Percentiles rank a stretch among this genome's conserved stretches.
Evolutionary conservation across 345 rosid genomes (phyloP).

Genomic region (Eutrema heterophyllum): DNA sequence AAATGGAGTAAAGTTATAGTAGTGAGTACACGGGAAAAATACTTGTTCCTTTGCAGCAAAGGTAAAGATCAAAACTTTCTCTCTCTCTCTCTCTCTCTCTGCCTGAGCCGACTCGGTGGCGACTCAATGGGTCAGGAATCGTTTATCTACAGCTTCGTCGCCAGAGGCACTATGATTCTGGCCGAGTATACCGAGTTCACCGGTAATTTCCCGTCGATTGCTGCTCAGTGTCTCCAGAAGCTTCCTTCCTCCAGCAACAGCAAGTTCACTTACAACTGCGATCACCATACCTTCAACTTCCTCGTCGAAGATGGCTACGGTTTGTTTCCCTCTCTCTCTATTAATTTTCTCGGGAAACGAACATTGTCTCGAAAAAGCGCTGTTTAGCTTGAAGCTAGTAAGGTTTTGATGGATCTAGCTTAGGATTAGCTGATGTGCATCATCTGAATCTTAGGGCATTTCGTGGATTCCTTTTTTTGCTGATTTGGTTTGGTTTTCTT

Average conservation of each 20-base stretch:
- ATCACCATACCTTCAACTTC: conserved; percentile 96
- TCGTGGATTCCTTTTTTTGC: background rate
- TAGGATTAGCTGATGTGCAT: background rate
- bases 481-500: too few species aligned
- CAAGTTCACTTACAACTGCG: conserved; percentile 97
- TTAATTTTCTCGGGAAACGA: background rate
- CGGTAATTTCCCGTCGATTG: conserved; percentile 95
- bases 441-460: background rate
- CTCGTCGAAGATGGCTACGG: conserved; percentile 93
- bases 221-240: conserved; percentile 85
- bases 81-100: conserved; percentile 11
- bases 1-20: conserved; percentile 4
- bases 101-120: conserved; percentile 18
- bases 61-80: conserved; percentile 12
- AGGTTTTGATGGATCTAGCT: conserved; percentile 28
- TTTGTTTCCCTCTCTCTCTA: conserved; percentile 5
- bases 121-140: conserved; percentile 73
- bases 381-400: conserved; percentile 6
- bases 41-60: conserved; percentile 22
- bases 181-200: conserved; percentile 98
- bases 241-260: conserved; percentile 86
- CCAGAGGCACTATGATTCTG: conserved; percentile 85
- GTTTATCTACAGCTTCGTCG: conserved; percentile 96
- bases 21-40: conserved; percentile 13
- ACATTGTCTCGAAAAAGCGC: background rate